These are phyloP conservation scores for Penicillium parvum DNA, from an alignment of 495 filamentous ascomycete species.

Conservation along the genomic window DNA sequence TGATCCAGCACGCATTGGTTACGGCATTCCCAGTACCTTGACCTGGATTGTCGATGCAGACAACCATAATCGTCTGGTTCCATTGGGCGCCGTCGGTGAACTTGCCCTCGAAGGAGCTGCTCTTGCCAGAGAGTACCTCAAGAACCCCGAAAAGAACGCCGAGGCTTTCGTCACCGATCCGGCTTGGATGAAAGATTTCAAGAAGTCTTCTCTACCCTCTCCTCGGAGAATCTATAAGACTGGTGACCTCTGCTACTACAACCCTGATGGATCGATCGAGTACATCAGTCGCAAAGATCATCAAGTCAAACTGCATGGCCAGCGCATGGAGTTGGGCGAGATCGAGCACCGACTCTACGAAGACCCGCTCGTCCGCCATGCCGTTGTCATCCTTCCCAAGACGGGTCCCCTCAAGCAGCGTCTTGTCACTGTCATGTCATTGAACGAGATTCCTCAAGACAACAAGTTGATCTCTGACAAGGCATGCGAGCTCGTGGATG, in stretches of 20 bases:
- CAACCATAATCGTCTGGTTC: constrained; percentile 42
- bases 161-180: constrained; percentile 43
- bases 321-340: constrained; percentile 60
- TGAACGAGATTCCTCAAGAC: constrained; percentile 28
- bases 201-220: constrained; percentile 12
- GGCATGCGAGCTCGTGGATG: constrained; percentile 34
- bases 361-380: constrained; percentile 36
- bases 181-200: constrained; percentile 29
- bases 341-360: constrained; percentile 40
- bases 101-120: constrained; percentile 47
- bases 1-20: constrained; percentile 46
- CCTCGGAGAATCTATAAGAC: constrained; percentile 43
- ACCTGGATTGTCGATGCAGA: constrained; percentile 55
- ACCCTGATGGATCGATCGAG: constrained; percentile 47
- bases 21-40: constrained; percentile 38
- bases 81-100: constrained; percentile 52
- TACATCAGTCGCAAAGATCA: constrained; percentile 60
- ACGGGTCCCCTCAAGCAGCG: constrained; percentile 34
- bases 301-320: constrained; percentile 65
- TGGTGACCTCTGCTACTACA: constrained; percentile 51
- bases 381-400: constrained; percentile 45
- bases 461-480: constrained; percentile 30
- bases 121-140: constrained; percentile 50
- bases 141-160: constrained; percentile 48
- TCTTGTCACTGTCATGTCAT: constrained; percentile 41